phyloP scores from a whole-genome alignment of 345 rosid species.

The Schrenkiella parvula region DNA sequence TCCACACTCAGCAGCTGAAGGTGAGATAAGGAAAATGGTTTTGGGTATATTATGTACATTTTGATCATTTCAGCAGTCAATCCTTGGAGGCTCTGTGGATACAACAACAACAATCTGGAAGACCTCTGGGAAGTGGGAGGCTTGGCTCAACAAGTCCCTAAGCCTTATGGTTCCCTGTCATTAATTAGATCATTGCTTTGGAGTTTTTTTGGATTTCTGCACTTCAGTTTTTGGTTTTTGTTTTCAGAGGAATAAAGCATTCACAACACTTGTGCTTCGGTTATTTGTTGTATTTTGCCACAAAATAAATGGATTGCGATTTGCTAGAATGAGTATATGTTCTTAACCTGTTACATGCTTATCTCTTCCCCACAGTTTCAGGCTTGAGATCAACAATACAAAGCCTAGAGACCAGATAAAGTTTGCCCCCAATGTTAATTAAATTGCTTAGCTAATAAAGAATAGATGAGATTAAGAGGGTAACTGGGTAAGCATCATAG shows the following conservation, averaged over 20 bases:
- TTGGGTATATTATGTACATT: background rate
- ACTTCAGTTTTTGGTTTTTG: background rate
- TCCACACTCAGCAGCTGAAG: constrained; percentile 49
- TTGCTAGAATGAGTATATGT: background rate
- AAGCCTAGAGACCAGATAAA: background rate
- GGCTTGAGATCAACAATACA: background rate
- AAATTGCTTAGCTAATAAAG: background rate
- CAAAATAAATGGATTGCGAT: background rate
- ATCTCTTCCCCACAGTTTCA: background rate
- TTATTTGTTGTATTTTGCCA: background rate
- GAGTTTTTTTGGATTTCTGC: background rate
- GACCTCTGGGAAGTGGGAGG: background rate
- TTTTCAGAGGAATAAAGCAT: constrained; percentile 2
- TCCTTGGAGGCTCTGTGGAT: constrained; percentile 19
- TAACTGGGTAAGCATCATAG: too few species aligned
- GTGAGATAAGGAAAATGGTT: background rate
- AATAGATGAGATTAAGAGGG: too few species aligned
- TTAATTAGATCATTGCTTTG: constrained; percentile 41
- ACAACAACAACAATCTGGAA: constrained; percentile 21
- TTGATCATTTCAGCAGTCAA: constrained; percentile 41
- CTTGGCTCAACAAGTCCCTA: constrained; percentile 78
- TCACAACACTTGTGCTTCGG: background rate
- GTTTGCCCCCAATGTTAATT: background rate
- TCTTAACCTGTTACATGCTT: background rate
- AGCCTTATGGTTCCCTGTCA: constrained; percentile 66